These are phyloP conservation scores for Salix viminalis DNA, from an alignment of 345 rosid species.

Conservation along the genomic window DNA sequence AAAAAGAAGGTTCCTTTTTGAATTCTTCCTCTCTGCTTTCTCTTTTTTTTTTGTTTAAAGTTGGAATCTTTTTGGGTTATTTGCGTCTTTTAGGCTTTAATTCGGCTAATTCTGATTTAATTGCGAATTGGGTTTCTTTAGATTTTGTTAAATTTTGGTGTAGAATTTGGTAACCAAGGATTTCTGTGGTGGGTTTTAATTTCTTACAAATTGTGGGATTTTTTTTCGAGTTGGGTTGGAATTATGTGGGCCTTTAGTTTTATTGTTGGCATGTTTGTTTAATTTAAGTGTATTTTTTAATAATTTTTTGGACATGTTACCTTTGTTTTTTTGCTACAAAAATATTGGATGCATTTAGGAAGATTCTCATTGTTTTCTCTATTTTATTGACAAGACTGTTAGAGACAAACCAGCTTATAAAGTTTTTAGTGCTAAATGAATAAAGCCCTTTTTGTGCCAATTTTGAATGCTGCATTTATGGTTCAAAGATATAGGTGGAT, in stretches of 20 bases:
- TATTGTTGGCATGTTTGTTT: neutral
- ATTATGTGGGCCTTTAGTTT: neutral
- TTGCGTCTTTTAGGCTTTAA: neutral
- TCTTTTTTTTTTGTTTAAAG: neutral
- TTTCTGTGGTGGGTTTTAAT: neutral
- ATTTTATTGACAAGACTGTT: neutral
- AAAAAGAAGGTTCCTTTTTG: constrained; percentile 31
- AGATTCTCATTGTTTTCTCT: neutral
- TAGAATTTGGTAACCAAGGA: neutral
- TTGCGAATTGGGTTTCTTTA: neutral
- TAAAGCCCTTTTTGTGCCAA: neutral
- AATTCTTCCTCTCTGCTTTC: neutral
- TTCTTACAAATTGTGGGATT: neutral
- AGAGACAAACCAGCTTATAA: neutral
- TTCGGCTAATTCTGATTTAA: neutral
- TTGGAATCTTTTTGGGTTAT: neutral
- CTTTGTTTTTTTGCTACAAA: neutral
- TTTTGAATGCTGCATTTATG: neutral
- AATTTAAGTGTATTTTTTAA: neutral
- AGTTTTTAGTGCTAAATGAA: neutral
- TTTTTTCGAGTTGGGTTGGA: neutral
- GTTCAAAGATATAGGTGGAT: neutral
- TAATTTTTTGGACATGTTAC: neutral
- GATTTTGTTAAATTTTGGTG: neutral
- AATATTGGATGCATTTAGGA: neutral